Conservation (phyloP, 108 stramenopile species). For the Nitzschia inconspicua region DNA sequence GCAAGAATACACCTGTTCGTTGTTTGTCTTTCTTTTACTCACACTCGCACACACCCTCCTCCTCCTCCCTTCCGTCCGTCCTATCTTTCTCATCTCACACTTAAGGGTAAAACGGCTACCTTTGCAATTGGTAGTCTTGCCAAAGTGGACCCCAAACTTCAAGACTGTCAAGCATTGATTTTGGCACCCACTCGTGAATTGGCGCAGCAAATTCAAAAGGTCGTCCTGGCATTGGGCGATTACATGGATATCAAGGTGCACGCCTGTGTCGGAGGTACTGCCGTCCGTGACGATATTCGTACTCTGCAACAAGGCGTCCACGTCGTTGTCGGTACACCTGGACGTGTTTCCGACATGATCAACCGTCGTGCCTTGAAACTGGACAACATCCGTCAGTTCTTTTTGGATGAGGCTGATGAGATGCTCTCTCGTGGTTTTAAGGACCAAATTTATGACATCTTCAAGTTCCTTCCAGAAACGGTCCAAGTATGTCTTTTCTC, state of each 20-base stretch:
- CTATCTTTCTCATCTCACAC: background rate
- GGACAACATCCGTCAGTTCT: slow-evolving; percentile 93
- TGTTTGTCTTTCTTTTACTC: slow-evolving; percentile 8
- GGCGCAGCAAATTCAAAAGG: slow-evolving; percentile 99
- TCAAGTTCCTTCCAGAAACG: slow-evolving; percentile 98
- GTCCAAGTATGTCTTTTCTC: slow-evolving; percentile 99
- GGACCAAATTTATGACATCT: slow-evolving; percentile 99
- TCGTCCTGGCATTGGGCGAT: slow-evolving; percentile 97
- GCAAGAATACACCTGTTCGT: too few species aligned
- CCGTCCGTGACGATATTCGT: slow-evolving; percentile 99
- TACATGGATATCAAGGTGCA: slow-evolving; percentile 98
- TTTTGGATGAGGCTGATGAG: slow-evolving; percentile 99
- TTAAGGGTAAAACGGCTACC: slow-evolving; percentile 97
- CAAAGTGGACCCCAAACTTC: slow-evolving; percentile 86
- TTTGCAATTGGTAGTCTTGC: slow-evolving; percentile 98
- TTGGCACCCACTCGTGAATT: slow-evolving; percentile 99
- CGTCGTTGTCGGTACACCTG: slow-evolving; percentile 98
- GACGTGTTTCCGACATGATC: slow-evolving; percentile 99
- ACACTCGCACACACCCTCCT: too few species aligned
- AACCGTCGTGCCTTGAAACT: slow-evolving; percentile 94
- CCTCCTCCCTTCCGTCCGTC: too few species aligned
- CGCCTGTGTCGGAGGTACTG: slow-evolving; percentile 99
- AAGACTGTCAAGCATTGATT: slow-evolving; percentile 96
- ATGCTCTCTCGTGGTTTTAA: slow-evolving; percentile 99
- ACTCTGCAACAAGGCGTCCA: slow-evolving; percentile 98